Conservation (phyloP, 805 yeast species). For the Saccharomycopsis synnaedendra region DNA sequence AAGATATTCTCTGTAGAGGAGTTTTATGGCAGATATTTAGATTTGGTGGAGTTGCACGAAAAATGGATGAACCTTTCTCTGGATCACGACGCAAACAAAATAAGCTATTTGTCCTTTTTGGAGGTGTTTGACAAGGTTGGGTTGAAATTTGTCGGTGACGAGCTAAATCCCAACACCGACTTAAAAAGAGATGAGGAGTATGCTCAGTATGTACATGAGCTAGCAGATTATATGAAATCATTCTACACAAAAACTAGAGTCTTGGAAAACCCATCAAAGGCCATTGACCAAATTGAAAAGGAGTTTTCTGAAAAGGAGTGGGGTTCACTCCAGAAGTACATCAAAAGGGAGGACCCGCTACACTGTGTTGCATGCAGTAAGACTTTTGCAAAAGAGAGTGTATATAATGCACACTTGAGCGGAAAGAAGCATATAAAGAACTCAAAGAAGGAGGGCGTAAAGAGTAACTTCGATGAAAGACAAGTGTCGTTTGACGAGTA, state of each 20-base stretch:
- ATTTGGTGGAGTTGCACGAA: slow-evolving; percentile 40
- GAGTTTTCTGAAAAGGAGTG: slow-evolving; percentile 5
- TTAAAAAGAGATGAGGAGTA: slow-evolving; percentile 27
- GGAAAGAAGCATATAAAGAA: slow-evolving; percentile 71
- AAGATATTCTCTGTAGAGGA: slow-evolving; percentile 48
- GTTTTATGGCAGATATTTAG: slow-evolving; percentile 51
- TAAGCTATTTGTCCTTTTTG: slow-evolving; percentile 41
- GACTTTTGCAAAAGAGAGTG: slow-evolving; percentile 49
- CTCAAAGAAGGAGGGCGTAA: slow-evolving; percentile 9
- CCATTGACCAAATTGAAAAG: slow-evolving; percentile 20
- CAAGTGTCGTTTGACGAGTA: slow-evolving; percentile 26
- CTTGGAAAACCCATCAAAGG: slow-evolving; percentile 28
- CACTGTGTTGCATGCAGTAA: slow-evolving; percentile 54
- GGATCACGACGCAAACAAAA: slow-evolving; percentile 16
- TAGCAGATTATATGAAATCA: slow-evolving; percentile 37
- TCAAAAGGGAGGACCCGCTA: slow-evolving; percentile 10
- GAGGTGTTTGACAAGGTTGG: slow-evolving; percentile 31
- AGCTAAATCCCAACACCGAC: slow-evolving; percentile 16
- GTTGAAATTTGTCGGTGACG: slow-evolving; percentile 10
- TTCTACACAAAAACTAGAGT: slow-evolving; percentile 42
- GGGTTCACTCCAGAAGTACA: slow-evolving; percentile 1
- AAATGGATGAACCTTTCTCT: slow-evolving; percentile 35
- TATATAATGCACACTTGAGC: slow-evolving; percentile 52
- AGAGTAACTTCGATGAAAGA: slow-evolving; percentile 12
- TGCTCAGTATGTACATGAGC: slow-evolving; percentile 30